Evolutionary conservation across 192 early-diverging fungal genomes (phyloP), one percentile per base, ranked within the genome.

Genomic region (Linnemannia elongata): DNA sequence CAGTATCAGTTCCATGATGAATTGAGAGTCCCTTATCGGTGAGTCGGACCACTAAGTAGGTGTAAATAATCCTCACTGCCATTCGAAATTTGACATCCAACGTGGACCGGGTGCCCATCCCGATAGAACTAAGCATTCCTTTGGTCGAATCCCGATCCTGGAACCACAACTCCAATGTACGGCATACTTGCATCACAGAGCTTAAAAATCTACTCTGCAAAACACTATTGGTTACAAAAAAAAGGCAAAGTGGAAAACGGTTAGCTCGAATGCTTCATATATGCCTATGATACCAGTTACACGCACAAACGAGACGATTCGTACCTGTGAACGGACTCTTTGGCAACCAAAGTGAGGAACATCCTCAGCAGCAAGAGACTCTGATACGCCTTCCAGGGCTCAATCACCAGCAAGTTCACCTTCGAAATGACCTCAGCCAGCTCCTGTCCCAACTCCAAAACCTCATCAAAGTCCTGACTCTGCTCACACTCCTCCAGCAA

Each of bases 321-420:
- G n/a, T 78, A 87, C 85, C 79, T 87, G 72, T 87, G 79, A 0
- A 87, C 80, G 12, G 85, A 87, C 33, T 87, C 85, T 66, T 87
- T 87, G 52, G 85, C 85, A 39, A 87, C 80, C 68, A 87, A 45
- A 42, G 47, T 78, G 36, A 87, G 52, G 44, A 87, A 87, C 85
- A 87, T 87, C 36, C 85, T 76, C 52, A 87, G 22, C 15, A 87
- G 42, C 33, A 87, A 36, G 24, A 87, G 45, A 22, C 75, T 78
- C 66, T 81, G 85, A n/a, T 87, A 81, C 27, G 79, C 79, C 72
- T 87, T 87, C 85, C 79, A 81, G 3, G 76, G 85, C 45, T 87
- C 85, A 36, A 77, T 75, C 15, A 72, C 79, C 60, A 71, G 47
- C 27, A 87, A 22, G 27, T 87, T 72, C 3, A 87, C 47, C 60